These are phyloP conservation scores for Dendrobium officinale DNA, from an alignment of 106 monocot species.

Conservation along the genomic window DNA sequence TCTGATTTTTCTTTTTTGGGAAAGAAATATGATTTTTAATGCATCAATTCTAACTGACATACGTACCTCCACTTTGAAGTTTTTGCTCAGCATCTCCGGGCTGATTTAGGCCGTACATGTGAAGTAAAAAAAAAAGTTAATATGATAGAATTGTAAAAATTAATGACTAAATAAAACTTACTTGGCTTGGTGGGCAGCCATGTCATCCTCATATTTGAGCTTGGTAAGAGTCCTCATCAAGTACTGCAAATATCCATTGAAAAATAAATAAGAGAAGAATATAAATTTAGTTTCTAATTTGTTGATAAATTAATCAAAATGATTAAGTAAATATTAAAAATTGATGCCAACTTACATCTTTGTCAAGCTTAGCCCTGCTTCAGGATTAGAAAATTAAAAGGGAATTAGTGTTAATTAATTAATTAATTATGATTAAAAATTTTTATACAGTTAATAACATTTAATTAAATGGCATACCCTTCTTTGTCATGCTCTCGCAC, in stretches of 20 bases:
- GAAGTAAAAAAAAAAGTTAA: not conserved
- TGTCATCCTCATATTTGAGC: slow-evolving; percentile 73
- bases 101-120: slow-evolving; percentile 9
- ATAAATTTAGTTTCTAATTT: not conserved
- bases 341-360: slow-evolving; percentile 20
- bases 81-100: slow-evolving; percentile 19
- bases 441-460: not conserved
- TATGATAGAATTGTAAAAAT: too few relatives aligned
- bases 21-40: too few relatives aligned
- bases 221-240: slow-evolving; percentile 53
- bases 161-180: not conserved
- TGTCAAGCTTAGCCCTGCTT: slow-evolving; percentile 25
- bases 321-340: not conserved
- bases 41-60: not conserved
- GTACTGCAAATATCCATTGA: slow-evolving; percentile 15
- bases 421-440: not conserved
- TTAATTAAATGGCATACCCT: slow-evolving; percentile 19
- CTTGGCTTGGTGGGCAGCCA: slow-evolving; percentile 46
- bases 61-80: slow-evolving; percentile 46
- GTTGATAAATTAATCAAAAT: too few relatives aligned
- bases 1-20: too few relatives aligned
- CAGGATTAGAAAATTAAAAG: slow-evolving; percentile 2
- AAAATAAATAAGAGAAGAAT: slow-evolving; percentile 3
- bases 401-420: not conserved
- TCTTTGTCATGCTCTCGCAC: slow-evolving; percentile 54